phyloP scores from a whole-genome alignment of 768 basidiomycete species.

The Phanerodontia chrysosporium region DNA sequence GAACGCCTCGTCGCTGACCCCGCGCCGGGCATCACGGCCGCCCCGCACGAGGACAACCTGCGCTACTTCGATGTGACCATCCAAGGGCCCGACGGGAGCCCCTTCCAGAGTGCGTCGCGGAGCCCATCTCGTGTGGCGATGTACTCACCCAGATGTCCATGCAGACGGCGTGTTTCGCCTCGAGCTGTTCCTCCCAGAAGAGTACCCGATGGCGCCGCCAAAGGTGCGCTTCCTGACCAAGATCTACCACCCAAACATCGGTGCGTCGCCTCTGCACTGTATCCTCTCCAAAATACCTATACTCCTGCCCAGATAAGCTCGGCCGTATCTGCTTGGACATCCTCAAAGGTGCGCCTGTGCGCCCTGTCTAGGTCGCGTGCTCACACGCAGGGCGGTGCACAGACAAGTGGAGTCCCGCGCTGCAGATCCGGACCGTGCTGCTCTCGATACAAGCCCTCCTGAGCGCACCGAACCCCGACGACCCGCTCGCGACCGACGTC shows the following conservation, averaged over 20 bases:
- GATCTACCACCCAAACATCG: conserved; percentile 99
- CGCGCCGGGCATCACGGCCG: conserved; percentile 94
- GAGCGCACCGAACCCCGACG: conserved; percentile 94
- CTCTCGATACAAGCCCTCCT: conserved; percentile 96
- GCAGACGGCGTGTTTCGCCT: conserved; percentile 89
- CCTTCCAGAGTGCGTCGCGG: conserved; percentile 60
- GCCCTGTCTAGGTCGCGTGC: neutral
- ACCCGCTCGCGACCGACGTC: conserved; percentile 90
- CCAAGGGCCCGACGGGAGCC: conserved; percentile 89
- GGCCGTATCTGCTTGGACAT: conserved; percentile 98
- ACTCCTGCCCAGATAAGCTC: conserved; percentile 72
- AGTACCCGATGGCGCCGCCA: conserved; percentile 99
- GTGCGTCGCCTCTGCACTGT: conserved; percentile 43
- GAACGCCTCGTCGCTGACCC: conserved; percentile 95
- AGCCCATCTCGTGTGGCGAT: neutral
- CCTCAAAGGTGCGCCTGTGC: conserved; percentile 68
- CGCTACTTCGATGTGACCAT: conserved; percentile 99
- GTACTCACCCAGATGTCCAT: neutral
- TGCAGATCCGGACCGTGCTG: conserved; percentile 97
- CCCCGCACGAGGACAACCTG: conserved; percentile 94
- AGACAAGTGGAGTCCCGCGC: conserved; percentile 99
- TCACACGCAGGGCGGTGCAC: conserved; percentile 3
- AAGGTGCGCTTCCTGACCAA: conserved; percentile 97
- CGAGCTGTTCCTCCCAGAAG: conserved; percentile 97
- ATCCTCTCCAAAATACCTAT: neutral